A percentile compares a stretch with the other conserved stretches of the same genome.
phyloP scores from a whole-genome alignment of 176 grass and related monocot genomes.

The Bothriochloa decipiens region DNA sequence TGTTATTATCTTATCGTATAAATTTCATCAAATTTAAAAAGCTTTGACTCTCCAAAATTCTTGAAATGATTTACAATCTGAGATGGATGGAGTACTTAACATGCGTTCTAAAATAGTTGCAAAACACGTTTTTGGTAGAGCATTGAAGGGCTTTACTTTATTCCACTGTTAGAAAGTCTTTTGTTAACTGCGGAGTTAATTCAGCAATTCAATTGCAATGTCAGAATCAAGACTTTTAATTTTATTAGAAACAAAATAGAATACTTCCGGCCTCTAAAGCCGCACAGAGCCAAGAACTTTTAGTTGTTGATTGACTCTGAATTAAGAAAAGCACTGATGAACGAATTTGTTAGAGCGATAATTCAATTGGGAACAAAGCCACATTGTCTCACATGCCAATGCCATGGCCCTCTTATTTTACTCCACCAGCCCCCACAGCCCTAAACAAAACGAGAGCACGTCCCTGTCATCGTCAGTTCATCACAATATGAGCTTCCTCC shows the following conservation, averaged over 20 bases:
- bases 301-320: not conserved
- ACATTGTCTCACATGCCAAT: constrained; percentile 76
- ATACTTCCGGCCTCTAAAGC: not conserved
- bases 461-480: constrained; percentile 9
- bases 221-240: not conserved
- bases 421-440: constrained; percentile 31
- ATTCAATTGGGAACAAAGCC: constrained; percentile 57
- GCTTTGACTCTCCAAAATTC: too few relatives aligned
- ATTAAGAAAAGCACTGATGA: constrained; percentile 7
- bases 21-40: too few relatives aligned
- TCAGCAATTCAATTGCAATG: not conserved
- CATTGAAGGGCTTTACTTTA: too few relatives aligned
- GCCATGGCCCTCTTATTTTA: constrained; percentile 42
- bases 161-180: not conserved
- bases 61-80: too few relatives aligned
- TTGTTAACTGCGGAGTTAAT: not conserved
- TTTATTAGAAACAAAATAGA: not conserved
- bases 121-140: too few relatives aligned
- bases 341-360: constrained; percentile 33
- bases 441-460: not conserved
- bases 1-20: too few relatives aligned
- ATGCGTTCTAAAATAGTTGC: too few relatives aligned
- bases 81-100: too few relatives aligned
- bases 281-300: not conserved
- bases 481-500: not conserved